These are phyloP conservation scores for Geotrichum klebahnii DNA, from an alignment of 1,139 yeast genomes.

Conservation along the genomic window DNA sequence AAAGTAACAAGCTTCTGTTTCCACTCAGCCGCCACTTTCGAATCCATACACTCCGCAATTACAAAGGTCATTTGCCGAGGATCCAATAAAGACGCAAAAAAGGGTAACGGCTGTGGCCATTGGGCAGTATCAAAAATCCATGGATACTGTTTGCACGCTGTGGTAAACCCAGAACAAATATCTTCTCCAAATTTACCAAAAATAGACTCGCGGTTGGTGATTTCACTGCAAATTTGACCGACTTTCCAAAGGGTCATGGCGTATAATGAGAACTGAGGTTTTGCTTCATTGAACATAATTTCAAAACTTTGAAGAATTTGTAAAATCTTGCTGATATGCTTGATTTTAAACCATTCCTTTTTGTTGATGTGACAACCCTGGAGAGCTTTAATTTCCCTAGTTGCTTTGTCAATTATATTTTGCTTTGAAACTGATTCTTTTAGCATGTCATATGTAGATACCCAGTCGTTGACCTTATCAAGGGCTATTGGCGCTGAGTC, in stretches of 20 bases:
- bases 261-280: constrained; percentile 3
- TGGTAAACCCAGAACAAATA: not conserved
- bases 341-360: constrained; percentile 4
- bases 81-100: constrained; percentile 9
- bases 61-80: constrained; percentile 10
- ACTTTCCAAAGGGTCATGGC: constrained; percentile 11
- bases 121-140: constrained; percentile 7
- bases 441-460: constrained; percentile 7
- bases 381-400: not conserved
- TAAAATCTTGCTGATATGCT: constrained; percentile 2
- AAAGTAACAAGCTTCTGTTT: not conserved
- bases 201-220: not conserved
- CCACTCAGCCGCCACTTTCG: not conserved
- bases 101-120: constrained; percentile 8
- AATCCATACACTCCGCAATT: constrained; percentile 4
- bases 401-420: constrained; percentile 5
- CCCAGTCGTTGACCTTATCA: constrained; percentile 4
- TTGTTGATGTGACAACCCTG: constrained; percentile 4
- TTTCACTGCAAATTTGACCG: not conserved
- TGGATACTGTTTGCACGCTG: constrained; percentile 2
- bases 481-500: not conserved
- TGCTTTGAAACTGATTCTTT: not conserved
- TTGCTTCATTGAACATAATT: not conserved
- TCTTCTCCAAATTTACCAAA: not conserved
- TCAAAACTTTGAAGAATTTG: constrained; percentile 2